These are phyloP conservation scores for Solanum pinnatisectum DNA, from an alignment of 257 asterid species.

Conservation along the genomic window DNA sequence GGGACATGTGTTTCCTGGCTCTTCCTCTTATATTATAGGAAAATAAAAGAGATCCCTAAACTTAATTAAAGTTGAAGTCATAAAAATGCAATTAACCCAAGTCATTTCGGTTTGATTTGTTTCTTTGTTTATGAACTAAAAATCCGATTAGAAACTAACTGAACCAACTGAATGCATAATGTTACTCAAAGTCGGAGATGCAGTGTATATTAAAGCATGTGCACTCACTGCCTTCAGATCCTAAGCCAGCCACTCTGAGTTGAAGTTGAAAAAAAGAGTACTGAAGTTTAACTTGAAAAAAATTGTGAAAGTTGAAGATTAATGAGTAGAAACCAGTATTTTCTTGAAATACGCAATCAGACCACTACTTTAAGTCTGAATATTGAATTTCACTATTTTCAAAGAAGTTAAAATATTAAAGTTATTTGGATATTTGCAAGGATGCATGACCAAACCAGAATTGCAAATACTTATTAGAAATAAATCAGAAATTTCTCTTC, in stretches of 20 bases:
- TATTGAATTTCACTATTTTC: neutral
- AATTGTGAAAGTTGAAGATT: neutral
- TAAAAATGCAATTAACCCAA: neutral
- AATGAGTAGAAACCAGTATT: neutral
- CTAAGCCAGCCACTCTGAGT: neutral
- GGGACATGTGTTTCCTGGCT: neutral
- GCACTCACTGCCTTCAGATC: neutral
- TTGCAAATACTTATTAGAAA: neutral
- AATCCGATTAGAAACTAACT: neutral
- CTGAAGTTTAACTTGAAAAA: neutral
- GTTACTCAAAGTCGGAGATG: neutral
- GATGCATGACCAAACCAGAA: neutral
- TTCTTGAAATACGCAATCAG: neutral
- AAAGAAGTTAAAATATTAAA: neutral
- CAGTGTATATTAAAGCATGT: neutral
- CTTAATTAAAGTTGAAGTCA: neutral
- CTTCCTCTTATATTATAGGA: neutral
- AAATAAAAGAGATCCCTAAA: neutral
- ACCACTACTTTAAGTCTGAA: neutral
- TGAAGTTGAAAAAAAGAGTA: neutral
- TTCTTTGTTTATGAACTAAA: neutral
- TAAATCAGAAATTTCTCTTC: neutral
- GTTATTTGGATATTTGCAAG: neutral
- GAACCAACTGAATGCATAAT: neutral
- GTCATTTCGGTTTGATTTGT: neutral